Evolutionary conservation across 805 yeast species (phyloP), one percentile per base, ranked within the genome.

Genomic region (Candida insectorum): DNA sequence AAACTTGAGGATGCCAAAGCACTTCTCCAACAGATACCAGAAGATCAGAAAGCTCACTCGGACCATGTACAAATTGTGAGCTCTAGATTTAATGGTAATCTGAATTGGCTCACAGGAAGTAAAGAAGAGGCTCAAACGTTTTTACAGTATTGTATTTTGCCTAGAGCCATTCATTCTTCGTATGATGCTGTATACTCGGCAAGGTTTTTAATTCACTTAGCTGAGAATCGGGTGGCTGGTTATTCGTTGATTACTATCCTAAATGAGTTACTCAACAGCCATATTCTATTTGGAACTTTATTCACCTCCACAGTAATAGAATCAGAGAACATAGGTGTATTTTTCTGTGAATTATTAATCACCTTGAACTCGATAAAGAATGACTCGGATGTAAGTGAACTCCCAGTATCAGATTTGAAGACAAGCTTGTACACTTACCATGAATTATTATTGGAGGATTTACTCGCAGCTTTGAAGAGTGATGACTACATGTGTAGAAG

Each of bases 301-400:
- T 81, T 75, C 45, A 76, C 91, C 2, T 73, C 79, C 34, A 84
- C 96, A 0, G 71, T 85, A 0, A 57, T 69, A 4, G 96, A 89
- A 50, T 79, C 95, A 2, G 95, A 88, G 46, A 84, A 85, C 50
- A 54, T 88, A 24, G 95, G 95, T 3, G 56, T 85, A 9, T 88
- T 89, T 45, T 74, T 77, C 45, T 65, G 75, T 16, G 79, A 75
- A 16, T 41, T 83, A 1, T 18, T 41, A 9, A 58, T 53, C 5
- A 58, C 56, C 15, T 60, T 81, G 26, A 72, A 74, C 35, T 39
- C 48, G 42, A 75, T 84, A 68, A 51, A 52, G 1, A 42, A 52
- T 7, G 56, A 58, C n/a, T n/a, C n/a, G n/a, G n/a, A n/a, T 82
- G 2, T 81, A 8, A 16, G 16, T 4, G 28, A 15, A 4, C 15